Conservation (phyloP, 345 rosid species). For the Hibiscus trionum region DNA sequence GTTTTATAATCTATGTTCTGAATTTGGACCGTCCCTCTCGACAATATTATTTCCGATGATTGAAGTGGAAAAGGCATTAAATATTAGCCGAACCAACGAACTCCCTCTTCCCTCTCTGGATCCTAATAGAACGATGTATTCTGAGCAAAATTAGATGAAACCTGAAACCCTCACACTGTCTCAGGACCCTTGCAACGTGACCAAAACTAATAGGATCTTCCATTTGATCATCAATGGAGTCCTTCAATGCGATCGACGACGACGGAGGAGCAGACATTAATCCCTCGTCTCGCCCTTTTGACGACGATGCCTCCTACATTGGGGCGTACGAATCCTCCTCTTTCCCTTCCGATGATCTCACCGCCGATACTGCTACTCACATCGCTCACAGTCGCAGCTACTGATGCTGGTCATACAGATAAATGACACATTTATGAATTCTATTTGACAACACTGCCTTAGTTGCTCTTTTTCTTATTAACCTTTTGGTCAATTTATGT, state of each 20-base stretch:
- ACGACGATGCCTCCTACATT: not conserved
- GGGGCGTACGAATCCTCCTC: not conserved
- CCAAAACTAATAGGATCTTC: not conserved
- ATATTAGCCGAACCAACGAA: not conserved
- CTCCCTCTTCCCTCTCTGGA: slow-evolving; percentile 1
- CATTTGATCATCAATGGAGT: not conserved
- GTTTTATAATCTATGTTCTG: too few relatives aligned
- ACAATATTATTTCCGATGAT: too few relatives aligned
- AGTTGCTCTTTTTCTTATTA: too few relatives aligned
- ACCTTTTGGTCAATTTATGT: too few relatives aligned
- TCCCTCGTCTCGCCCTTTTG: not conserved
- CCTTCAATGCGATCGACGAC: not conserved
- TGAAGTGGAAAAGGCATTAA: too few relatives aligned
- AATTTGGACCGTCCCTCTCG: too few relatives aligned
- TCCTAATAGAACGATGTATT: not conserved
- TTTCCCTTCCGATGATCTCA: not conserved
- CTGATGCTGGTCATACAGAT: not conserved
- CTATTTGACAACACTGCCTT: too few relatives aligned
- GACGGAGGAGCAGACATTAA: not conserved
- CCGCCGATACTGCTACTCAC: not conserved
- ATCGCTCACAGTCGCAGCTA: not conserved
- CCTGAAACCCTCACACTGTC: not conserved
- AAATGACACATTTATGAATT: too few relatives aligned
- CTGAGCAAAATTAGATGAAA: not conserved
- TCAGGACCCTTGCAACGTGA: not conserved